Evolutionary conservation across 2,329 filamentous ascomycete genomes (phyloP).

Genomic region (Verticillium dahliae): DNA sequence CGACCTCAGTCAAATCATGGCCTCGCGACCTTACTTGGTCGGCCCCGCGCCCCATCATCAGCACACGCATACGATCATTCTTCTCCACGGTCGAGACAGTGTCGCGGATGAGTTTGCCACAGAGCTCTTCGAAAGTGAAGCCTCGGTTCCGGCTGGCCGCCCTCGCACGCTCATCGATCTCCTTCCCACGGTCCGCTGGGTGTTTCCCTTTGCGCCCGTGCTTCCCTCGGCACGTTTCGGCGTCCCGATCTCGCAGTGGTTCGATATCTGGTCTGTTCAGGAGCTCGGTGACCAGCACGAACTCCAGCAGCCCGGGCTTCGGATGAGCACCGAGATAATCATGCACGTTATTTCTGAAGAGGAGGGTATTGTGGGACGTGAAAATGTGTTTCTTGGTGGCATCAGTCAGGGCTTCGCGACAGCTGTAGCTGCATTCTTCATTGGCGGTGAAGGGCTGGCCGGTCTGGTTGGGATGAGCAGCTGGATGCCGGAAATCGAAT

Average conservation of each 20-base stretch:
- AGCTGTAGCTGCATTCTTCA: slow-evolving; percentile 11
- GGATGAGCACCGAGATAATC: slow-evolving; percentile 13
- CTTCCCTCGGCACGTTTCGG: slow-evolving; percentile 14
- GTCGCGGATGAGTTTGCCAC: slow-evolving; percentile 26
- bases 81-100: slow-evolving; percentile 38
- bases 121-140: slow-evolving; percentile 32
- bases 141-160: slow-evolving; percentile 11
- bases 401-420: slow-evolving; percentile 25
- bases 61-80: slow-evolving; percentile 38
- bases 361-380: slow-evolving; percentile 11
- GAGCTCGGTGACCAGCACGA: slow-evolving; percentile 7
- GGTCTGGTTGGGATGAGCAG: slow-evolving; percentile 20
- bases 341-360: slow-evolving; percentile 14
- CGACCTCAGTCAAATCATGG: not conserved
- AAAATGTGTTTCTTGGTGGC: slow-evolving; percentile 20
- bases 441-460: slow-evolving; percentile 9
- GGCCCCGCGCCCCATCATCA: not conserved
- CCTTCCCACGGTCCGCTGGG: slow-evolving; percentile 19
- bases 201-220: slow-evolving; percentile 18
- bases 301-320: slow-evolving; percentile 16
- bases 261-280: slow-evolving; percentile 17
- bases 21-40: not conserved
- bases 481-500: slow-evolving; percentile 16
- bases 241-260: slow-evolving; percentile 19
- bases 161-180: slow-evolving; percentile 14